Percentiles rank a stretch among this genome's conserved stretches.
These are phyloP conservation scores for Saccharomycopsis sp. DNA, from an alignment of 805 yeast species.

Conservation along the genomic window DNA sequence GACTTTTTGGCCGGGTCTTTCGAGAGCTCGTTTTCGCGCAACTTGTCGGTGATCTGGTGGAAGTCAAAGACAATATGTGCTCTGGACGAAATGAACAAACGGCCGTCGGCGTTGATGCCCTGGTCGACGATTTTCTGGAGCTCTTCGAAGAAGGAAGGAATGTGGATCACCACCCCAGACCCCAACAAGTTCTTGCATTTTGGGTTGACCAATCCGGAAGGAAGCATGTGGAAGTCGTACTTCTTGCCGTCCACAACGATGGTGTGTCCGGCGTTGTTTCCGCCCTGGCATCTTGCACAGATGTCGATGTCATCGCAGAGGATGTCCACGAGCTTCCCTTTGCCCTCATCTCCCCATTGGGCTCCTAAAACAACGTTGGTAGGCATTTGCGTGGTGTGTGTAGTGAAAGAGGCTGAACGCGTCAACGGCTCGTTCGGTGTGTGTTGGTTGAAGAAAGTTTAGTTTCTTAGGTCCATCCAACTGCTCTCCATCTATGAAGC, in stretches of 20 bases:
- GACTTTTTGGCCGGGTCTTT: conserved; percentile 54
- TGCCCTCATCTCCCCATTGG: conserved; percentile 99
- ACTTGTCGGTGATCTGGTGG: conserved; percentile 94
- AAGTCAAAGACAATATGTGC: conserved; percentile 96
- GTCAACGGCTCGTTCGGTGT: background rate
- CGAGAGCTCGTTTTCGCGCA: conserved; percentile 87
- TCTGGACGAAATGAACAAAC: conserved; percentile 84
- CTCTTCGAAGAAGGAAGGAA: conserved; percentile 89
- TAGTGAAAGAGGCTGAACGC: background rate
- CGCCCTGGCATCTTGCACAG: conserved; percentile 98
- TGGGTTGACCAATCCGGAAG: conserved; percentile 95
- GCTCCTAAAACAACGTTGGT: conserved; percentile 93
- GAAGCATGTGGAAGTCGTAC: conserved; percentile 98
- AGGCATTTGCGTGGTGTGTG: conserved; percentile 11
- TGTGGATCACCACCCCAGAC: conserved; percentile 92
- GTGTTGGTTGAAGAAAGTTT: background rate
- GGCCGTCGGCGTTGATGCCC: conserved; percentile 59
- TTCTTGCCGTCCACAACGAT: conserved; percentile 84
- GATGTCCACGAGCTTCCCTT: conserved; percentile 93
- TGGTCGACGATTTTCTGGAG: conserved; percentile 72
- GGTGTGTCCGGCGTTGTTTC: conserved; percentile 99
- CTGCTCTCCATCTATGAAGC: background rate
- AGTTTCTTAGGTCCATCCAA: background rate
- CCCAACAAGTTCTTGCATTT: conserved; percentile 87
- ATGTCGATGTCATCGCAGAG: conserved; percentile 93